phyloP scores from a whole-genome alignment of 1,139 yeast species.

The Kodamaea derodonti region DNA sequence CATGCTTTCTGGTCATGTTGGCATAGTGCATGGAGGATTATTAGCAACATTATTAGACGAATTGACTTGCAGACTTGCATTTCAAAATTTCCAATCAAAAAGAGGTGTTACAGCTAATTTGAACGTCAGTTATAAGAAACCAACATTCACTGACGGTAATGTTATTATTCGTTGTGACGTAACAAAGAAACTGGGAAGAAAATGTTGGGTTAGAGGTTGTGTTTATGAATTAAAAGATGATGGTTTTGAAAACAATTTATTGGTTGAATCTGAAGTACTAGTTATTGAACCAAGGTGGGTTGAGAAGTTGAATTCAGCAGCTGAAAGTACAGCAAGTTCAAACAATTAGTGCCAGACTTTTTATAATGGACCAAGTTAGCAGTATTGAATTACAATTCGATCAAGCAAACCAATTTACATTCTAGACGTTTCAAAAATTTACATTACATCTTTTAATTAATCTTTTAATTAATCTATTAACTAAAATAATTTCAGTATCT shows the following conservation, averaged over 20 bases:
- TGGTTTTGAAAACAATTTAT: slow-evolving; percentile 17
- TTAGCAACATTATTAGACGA: slow-evolving; percentile 54
- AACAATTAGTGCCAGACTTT: too few species aligned
- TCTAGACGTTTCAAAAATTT: too few species aligned
- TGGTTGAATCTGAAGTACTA: slow-evolving; percentile 40
- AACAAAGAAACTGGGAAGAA: slow-evolving; percentile 34
- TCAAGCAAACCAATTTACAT: too few species aligned
- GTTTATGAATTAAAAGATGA: slow-evolving; percentile 23
- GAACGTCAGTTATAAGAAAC: slow-evolving; percentile 39
- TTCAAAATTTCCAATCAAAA: slow-evolving; percentile 41
- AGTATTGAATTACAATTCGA: too few species aligned
- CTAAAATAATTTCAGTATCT: too few species aligned
- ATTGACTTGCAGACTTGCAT: slow-evolving; percentile 48
- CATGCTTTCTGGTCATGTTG: slow-evolving; percentile 45
- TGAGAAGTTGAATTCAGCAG: too few species aligned
- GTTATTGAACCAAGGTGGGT: slow-evolving; percentile 50
- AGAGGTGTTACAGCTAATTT: slow-evolving; percentile 47
- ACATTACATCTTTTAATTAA: too few species aligned
- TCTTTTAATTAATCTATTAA: too few species aligned
- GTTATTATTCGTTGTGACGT: slow-evolving; percentile 35
- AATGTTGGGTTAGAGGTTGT: slow-evolving; percentile 41
- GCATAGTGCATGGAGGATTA: slow-evolving; percentile 55
- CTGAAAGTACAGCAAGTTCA: too few species aligned
- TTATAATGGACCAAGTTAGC: too few species aligned
- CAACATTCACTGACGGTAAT: slow-evolving; percentile 32